phyloP scores from a whole-genome alignment of 495 filamentous ascomycete species.

The Penicillium samsonianum region DNA sequence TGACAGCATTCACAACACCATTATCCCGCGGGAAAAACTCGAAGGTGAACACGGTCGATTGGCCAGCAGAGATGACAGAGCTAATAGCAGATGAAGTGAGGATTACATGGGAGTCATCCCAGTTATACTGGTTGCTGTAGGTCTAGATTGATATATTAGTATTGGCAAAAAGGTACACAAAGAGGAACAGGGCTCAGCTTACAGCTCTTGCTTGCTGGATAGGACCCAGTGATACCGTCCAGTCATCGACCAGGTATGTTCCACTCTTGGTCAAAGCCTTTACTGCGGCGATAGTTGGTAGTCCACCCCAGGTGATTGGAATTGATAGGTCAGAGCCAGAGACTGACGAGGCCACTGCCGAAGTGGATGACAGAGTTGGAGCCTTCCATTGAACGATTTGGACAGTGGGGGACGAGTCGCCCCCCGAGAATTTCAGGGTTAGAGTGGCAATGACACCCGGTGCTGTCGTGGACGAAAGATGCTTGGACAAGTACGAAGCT shows the following conservation, averaged over 20 bases:
- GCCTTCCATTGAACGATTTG: constrained; percentile 53
- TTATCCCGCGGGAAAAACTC: constrained; percentile 53
- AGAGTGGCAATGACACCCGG: constrained; percentile 52
- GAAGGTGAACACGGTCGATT: constrained; percentile 50
- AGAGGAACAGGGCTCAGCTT: constrained; percentile 20
- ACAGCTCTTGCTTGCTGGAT: constrained; percentile 53
- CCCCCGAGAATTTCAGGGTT: constrained; percentile 53
- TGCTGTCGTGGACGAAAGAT: constrained; percentile 38
- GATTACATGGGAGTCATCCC: constrained; percentile 45
- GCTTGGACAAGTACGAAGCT: constrained; percentile 46
- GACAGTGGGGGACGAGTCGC: constrained; percentile 43
- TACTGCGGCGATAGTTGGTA: constrained; percentile 50
- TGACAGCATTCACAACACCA: constrained; percentile 39
- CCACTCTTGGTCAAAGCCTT: constrained; percentile 54
- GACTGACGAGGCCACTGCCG: constrained; percentile 40
- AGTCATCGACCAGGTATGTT: constrained; percentile 55
- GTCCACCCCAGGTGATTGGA: constrained; percentile 54
- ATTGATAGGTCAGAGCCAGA: constrained; percentile 48
- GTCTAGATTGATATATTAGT: constrained; percentile 27
- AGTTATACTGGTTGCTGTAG: constrained; percentile 54
- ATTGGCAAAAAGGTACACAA: not conserved
- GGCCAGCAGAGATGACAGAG: constrained; percentile 47
- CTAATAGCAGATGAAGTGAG: constrained; percentile 44
- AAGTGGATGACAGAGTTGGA: constrained; percentile 43
- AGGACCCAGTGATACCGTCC: constrained; percentile 56